phyloP scores from a whole-genome alignment of 371 early-diverging fungal species.

The Mortierella sp. region DNA sequence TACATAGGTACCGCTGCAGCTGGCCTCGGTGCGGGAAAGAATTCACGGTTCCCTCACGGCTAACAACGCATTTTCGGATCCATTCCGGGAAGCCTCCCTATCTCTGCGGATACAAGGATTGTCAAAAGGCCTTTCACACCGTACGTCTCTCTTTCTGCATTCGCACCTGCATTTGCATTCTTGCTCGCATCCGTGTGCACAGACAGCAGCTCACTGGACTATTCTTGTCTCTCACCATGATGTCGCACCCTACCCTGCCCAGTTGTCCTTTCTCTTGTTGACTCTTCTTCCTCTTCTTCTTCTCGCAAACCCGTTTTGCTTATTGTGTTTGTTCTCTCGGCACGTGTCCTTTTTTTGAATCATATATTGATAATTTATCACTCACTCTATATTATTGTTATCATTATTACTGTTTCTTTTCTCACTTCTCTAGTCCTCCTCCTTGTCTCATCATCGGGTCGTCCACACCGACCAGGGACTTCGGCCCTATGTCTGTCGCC shows the following conservation, averaged over 20 bases:
- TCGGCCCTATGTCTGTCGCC: conserved; percentile 50
- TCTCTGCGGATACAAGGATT: conserved; percentile 51
- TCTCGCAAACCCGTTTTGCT: not conserved
- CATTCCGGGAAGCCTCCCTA: conserved; percentile 51
- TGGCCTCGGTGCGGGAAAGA: conserved; percentile 53
- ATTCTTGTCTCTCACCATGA: not conserved
- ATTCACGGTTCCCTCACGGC: conserved; percentile 46
- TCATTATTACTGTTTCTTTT: not conserved
- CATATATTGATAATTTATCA: not conserved
- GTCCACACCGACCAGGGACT: conserved; percentile 50
- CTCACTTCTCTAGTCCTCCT: conserved; percentile 31
- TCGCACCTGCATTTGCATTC: not conserved
- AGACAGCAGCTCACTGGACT: not conserved
- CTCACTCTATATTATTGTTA: too few species aligned
- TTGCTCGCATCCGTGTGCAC: not conserved
- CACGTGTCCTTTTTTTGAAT: not conserved
- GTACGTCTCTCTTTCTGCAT: too few species aligned
- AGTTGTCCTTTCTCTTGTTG: not conserved
- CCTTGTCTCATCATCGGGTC: conserved; percentile 51
- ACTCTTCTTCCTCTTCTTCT: not conserved
- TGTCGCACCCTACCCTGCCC: not conserved
- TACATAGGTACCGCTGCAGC: conserved; percentile 44
- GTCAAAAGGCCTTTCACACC: conserved; percentile 51
- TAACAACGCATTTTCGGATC: conserved; percentile 49
- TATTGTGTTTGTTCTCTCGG: not conserved